phyloP scores from a whole-genome alignment of 306 rosid genomes.

The Vigna reflexopilosa region DNA sequence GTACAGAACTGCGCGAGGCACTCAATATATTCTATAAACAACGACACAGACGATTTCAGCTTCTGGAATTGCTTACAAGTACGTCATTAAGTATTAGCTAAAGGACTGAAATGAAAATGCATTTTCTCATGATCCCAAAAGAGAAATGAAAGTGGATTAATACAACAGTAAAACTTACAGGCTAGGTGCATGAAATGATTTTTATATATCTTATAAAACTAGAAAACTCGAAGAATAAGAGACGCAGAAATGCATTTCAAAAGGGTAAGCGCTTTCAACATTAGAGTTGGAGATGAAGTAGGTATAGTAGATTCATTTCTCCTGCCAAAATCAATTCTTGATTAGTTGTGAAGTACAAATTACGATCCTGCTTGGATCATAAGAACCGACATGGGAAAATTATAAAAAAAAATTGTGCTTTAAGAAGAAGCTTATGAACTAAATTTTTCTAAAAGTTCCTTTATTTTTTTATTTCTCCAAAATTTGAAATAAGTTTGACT shows the following conservation, averaged over 20 bases:
- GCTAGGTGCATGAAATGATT: constrained; percentile 21
- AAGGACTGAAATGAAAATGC: constrained; percentile 21
- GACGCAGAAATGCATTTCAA: neutral
- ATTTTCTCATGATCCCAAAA: constrained; percentile 31
- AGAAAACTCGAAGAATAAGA: neutral
- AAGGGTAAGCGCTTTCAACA: no score
- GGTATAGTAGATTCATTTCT: neutral
- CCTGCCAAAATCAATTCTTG: constrained; percentile 4
- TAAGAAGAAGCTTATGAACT: neutral
- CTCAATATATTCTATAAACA: constrained; percentile 9
- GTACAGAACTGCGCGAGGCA: neutral
- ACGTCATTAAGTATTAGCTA: neutral
- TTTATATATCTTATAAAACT: neutral
- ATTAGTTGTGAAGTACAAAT: neutral
- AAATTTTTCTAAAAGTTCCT: neutral
- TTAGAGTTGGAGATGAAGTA: no score
- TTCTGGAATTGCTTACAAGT: constrained; percentile 14
- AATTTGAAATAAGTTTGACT: neutral
- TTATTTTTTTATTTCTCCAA: neutral
- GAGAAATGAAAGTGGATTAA: constrained; percentile 26
- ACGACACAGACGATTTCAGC: constrained; percentile 19
- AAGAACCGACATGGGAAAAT: neutral
- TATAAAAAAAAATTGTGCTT: neutral
- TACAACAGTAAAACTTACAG: neutral
- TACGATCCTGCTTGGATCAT: neutral